Evolutionary conservation across 192 early-diverging fungal species (phyloP).

Genomic region (Spinellus fusiger): DNA sequence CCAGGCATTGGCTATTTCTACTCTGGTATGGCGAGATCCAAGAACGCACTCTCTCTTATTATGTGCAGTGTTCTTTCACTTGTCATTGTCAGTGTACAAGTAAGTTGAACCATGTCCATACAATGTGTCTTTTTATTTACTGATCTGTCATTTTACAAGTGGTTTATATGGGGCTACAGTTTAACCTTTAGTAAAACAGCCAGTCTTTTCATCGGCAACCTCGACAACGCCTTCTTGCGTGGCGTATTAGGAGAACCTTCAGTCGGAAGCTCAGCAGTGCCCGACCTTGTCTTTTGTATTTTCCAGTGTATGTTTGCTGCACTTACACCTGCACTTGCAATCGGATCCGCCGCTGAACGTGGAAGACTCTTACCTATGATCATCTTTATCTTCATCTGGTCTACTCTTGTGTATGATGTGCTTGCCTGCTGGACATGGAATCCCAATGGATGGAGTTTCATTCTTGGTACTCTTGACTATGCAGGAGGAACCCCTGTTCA

Average conservation of each 20-base stretch:
- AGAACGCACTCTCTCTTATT: conserved; percentile 88
- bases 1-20: conserved; percentile 96
- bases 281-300: conserved; percentile 71
- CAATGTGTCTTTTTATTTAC: conserved; percentile 27
- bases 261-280: conserved; percentile 57
- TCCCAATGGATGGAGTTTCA: conserved; percentile 76
- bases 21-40: conserved; percentile 87
- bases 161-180: conserved; percentile 88
- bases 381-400: conserved; percentile 91
- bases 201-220: conserved; percentile 72
- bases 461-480: conserved; percentile 81
- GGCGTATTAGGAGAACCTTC: conserved; percentile 42
- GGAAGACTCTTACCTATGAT: conserved; percentile 79
- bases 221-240: conserved; percentile 66
- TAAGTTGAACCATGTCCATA: conserved; percentile 51
- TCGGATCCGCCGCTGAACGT: conserved; percentile 88
- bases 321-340: conserved; percentile 84
- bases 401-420: conserved; percentile 90
- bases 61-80: conserved; percentile 77
- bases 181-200: conserved; percentile 77
- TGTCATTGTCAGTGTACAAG: conserved; percentile 73
- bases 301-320: conserved; percentile 92
- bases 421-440: conserved; percentile 95
- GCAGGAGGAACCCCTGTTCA: conserved; percentile 98
- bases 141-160: conserved; percentile 38